phyloP scores from a whole-genome alignment of 441 rosid species.

The Kokia cookei region DNA sequence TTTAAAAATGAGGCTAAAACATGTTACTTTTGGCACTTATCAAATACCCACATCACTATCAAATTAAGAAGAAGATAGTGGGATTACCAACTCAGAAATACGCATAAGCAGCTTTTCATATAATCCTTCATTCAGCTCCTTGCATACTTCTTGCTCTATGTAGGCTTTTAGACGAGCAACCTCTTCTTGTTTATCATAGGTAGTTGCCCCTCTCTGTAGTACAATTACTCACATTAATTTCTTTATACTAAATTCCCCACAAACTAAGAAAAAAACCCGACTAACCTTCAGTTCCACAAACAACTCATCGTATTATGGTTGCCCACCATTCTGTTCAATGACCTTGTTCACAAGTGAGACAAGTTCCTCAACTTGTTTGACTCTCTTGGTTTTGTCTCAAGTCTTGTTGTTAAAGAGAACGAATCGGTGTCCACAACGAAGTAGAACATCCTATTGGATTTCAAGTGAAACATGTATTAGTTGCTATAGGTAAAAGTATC shows the following conservation, averaged over 20 bases:
- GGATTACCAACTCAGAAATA: conserved; percentile 52
- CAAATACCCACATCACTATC: too few relatives aligned
- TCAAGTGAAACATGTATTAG: neutral
- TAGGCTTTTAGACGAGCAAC: conserved; percentile 47
- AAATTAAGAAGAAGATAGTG: too few relatives aligned
- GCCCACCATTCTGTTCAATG: conserved; percentile 50
- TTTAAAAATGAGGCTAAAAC: too few relatives aligned
- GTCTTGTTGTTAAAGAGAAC: conserved; percentile 83
- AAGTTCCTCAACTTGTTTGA: conserved; percentile 49
- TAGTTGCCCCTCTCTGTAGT: conserved; percentile 48
- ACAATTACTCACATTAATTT: neutral
- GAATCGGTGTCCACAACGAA: conserved; percentile 39
- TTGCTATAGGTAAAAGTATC: neutral
- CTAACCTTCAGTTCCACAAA: conserved; percentile 57
- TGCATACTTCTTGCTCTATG: conserved; percentile 43
- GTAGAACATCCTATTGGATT: conserved; percentile 47
- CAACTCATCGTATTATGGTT: conserved; percentile 61
- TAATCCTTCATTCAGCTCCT: conserved; percentile 43
- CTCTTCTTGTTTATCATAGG: conserved; percentile 50
- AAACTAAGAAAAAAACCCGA: neutral
- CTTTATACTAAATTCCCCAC: neutral
- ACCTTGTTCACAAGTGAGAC: conserved; percentile 46
- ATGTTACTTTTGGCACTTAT: too few relatives aligned
- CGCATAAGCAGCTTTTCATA: conserved; percentile 55
- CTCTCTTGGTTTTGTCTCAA: conserved; percentile 37